These are phyloP conservation scores for Centrapalus pauciflorus DNA, from an alignment of 129 eudicot species.

Conservation along the genomic window DNA sequence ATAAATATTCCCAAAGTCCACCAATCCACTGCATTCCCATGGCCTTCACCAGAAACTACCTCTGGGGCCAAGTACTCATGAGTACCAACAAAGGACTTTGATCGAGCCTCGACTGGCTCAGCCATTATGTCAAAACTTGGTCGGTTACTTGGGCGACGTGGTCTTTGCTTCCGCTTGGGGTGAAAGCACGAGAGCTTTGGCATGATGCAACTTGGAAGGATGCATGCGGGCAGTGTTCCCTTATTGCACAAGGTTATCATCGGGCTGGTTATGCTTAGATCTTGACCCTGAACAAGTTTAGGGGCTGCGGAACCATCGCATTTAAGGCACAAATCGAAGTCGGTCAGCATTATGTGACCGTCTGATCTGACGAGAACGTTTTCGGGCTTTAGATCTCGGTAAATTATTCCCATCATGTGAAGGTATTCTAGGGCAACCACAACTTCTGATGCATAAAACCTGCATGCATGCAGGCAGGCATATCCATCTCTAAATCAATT, in stretches of 20 bases:
- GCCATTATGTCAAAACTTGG: slow-evolving; percentile 44
- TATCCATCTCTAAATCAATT: too few species aligned
- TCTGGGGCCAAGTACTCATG: slow-evolving; percentile 79
- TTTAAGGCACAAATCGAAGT: slow-evolving; percentile 68
- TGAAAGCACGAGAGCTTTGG: slow-evolving; percentile 45
- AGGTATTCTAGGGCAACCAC: slow-evolving; percentile 75
- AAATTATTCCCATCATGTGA: slow-evolving; percentile 71
- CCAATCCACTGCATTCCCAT: slow-evolving; percentile 84
- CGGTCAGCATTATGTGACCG: slow-evolving; percentile 76
- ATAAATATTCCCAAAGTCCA: slow-evolving; percentile 77
- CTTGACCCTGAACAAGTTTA: slow-evolving; percentile 46
- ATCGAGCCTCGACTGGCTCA: slow-evolving; percentile 70
- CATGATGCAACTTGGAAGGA: slow-evolving; percentile 41
- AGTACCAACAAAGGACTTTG: slow-evolving; percentile 86
- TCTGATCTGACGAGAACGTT: slow-evolving; percentile 64
- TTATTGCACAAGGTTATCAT: slow-evolving; percentile 2
- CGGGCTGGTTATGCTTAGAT: slow-evolving; percentile 12
- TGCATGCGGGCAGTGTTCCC: slow-evolving; percentile 26
- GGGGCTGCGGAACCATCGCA: slow-evolving; percentile 44
- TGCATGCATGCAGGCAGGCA: slow-evolving; percentile 27
- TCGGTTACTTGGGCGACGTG: slow-evolving; percentile 11
- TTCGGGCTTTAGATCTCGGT: slow-evolving; percentile 74
- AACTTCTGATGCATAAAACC: slow-evolving; percentile 82
- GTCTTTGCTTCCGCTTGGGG: slow-evolving; percentile 17
- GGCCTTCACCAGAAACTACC: slow-evolving; percentile 72